These are phyloP conservation scores for Eudorina sp. DNA, from an alignment of 139 green algal species.

Conservation along the genomic window DNA sequence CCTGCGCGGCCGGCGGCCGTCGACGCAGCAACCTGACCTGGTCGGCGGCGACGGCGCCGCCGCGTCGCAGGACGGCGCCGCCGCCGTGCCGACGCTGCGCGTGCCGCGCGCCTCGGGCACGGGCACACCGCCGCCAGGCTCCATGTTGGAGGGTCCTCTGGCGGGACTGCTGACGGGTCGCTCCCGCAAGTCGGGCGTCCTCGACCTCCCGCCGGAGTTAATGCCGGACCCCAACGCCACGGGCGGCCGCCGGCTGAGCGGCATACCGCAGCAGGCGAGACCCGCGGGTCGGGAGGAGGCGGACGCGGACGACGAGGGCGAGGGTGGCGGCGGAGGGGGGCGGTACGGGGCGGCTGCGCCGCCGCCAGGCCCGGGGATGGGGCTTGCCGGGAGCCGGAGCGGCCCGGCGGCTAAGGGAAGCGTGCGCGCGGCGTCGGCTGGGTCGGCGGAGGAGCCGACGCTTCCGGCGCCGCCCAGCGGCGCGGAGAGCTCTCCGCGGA, in stretches of 20 bases:
- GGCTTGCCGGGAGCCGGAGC: neutral
- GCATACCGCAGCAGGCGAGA: neutral
- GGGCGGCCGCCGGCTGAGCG: neutral
- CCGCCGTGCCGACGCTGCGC: neutral
- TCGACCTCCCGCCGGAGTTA: constrained; percentile 31
- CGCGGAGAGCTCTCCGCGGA: neutral
- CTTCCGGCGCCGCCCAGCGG: neutral
- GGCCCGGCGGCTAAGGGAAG: neutral
- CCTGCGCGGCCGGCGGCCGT: neutral
- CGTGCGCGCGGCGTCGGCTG: neutral
- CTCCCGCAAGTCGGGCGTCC: neutral
- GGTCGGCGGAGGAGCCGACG: neutral
- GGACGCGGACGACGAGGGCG: neutral
- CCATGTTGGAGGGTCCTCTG: neutral
- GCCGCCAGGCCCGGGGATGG: neutral
- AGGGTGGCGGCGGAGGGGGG: neutral
- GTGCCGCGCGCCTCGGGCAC: neutral
- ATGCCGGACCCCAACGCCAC: neutral
- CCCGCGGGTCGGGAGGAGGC: neutral
- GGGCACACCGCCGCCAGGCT: neutral
- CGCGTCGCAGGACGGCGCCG: neutral
- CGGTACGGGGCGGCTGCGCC: neutral
- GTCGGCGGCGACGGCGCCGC: neutral
- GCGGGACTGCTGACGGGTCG: neutral
- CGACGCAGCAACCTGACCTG: neutral